Conservation (phyloP, 495 filamentous ascomycete genomes). For the Aspergillus saccharolyticus region DNA sequence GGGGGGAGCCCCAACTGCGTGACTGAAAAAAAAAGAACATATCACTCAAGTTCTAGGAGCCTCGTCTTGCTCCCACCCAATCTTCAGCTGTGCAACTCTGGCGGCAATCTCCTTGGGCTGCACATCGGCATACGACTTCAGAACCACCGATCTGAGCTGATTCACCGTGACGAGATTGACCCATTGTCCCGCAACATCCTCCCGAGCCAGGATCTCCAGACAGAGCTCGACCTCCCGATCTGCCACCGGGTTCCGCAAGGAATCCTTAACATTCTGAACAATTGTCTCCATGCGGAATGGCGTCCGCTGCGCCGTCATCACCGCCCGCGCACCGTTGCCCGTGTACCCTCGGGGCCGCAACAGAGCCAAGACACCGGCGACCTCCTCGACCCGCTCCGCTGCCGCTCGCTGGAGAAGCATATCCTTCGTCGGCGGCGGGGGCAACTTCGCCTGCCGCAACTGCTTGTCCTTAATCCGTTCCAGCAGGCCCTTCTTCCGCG, state of each 20-base stretch:
- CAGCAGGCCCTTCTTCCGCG: constrained; percentile 37
- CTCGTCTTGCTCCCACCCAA: constrained; percentile 18
- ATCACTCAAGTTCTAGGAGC: constrained; percentile 11
- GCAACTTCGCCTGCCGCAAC: constrained; percentile 39
- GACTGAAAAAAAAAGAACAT: constrained; percentile 6
- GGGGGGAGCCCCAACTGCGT: constrained; percentile 15
- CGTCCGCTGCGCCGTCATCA: constrained; percentile 33
- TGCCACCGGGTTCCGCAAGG: constrained; percentile 37
- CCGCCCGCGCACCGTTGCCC: constrained; percentile 31
- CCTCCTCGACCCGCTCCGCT: constrained; percentile 37
- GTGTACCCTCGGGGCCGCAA: constrained; percentile 35
- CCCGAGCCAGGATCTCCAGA: constrained; percentile 38
- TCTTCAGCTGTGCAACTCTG: constrained; percentile 33
- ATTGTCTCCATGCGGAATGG: constrained; percentile 38
- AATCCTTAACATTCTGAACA: constrained; percentile 37
- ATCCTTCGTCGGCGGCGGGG: constrained; percentile 41
- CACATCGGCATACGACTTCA: constrained; percentile 41
- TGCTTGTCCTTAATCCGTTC: constrained; percentile 45
- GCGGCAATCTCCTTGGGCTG: constrained; percentile 35
- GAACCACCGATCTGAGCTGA: constrained; percentile 37
- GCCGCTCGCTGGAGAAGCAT: constrained; percentile 36
- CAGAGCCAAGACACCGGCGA: constrained; percentile 35
- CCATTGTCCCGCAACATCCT: constrained; percentile 42
- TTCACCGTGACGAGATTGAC: constrained; percentile 40
- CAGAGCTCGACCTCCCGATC: constrained; percentile 37